Evolutionary conservation across 139 green algal genomes (phyloP).

Genomic region (Axilococcus clingmanii): DNA sequence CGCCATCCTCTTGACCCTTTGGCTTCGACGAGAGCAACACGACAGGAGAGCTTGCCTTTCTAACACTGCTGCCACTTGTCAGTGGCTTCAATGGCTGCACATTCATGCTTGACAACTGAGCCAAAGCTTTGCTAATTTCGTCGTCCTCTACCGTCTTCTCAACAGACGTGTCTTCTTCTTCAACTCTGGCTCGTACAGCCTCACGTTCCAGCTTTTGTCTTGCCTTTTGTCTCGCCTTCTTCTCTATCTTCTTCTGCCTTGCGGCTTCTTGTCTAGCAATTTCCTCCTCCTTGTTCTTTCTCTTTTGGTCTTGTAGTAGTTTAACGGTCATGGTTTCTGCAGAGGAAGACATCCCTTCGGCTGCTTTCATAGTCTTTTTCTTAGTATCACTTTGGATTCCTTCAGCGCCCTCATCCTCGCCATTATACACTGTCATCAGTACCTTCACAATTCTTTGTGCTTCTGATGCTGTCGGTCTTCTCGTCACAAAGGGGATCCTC

Average conservation of each 20-base stretch:
- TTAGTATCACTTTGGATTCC: not conserved
- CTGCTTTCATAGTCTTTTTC: no score
- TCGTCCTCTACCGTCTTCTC: conserved; percentile 35
- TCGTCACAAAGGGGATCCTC: conserved; percentile 54
- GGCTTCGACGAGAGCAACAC: conserved; percentile 19
- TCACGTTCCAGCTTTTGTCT: conserved; percentile 49
- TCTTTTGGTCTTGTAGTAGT: conserved; percentile 3
- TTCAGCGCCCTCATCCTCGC: not conserved
- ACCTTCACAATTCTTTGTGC: conserved; percentile 53
- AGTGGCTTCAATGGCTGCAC: conserved; percentile 2
- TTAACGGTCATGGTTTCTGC: no score
- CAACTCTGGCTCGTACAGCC: conserved; percentile 16
- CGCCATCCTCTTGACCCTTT: conserved; percentile 31
- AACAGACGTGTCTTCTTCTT: conserved; percentile 21
- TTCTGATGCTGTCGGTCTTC: conserved; percentile 78
- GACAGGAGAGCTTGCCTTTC: conserved; percentile 3
- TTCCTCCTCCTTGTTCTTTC: conserved; percentile 1
- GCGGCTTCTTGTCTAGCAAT: not conserved
- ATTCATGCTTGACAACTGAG: conserved; percentile 36
- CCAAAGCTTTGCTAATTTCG: conserved; percentile 43
- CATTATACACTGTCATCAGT: conserved; percentile 44
- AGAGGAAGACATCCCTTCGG: no score
- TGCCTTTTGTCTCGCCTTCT: conserved; percentile 35
- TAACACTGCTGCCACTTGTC: no score
- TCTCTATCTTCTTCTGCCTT: conserved; percentile 5